These are phyloP conservation scores for Rugosomyces carneus DNA, from an alignment of 1,284 basidiomycete species.

Conservation along the genomic window DNA sequence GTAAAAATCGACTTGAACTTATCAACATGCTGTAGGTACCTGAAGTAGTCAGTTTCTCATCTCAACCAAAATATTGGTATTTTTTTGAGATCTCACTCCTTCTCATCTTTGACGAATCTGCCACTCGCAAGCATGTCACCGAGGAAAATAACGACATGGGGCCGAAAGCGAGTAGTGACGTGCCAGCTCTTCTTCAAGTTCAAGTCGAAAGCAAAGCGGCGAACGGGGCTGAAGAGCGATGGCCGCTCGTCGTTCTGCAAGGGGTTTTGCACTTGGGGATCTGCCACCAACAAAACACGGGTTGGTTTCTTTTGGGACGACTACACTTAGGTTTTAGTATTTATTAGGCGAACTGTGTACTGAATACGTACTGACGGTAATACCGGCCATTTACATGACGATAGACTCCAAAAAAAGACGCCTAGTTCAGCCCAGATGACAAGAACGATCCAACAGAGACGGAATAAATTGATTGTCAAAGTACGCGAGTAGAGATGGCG, in stretches of 20 bases:
- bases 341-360: conserved; percentile 5
- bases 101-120: conserved; percentile 46
- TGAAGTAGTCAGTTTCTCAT: conserved; percentile 25
- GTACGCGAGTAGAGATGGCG: conserved; percentile 28
- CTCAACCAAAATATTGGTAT: conserved; percentile 1
- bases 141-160: conserved; percentile 73
- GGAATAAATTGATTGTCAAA: conserved; percentile 36
- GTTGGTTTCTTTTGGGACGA: conserved; percentile 21
- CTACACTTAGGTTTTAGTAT: conserved; percentile 12
- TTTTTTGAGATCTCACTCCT: conserved; percentile 52
- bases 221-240: conserved; percentile 35
- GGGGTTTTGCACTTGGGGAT: conserved; percentile 68
- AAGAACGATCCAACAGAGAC: conserved; percentile 52
- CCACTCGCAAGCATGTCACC: conserved; percentile 79
- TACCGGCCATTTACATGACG: conserved; percentile 50
- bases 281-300: conserved; percentile 70
- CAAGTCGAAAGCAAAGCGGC: conserved; percentile 55
- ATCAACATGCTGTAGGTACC: conserved; percentile 54
- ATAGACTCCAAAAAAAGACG: conserved; percentile 43
- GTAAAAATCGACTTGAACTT: conserved; percentile 64
- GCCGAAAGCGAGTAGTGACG: conserved; percentile 50
- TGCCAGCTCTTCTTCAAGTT: conserved; percentile 76
- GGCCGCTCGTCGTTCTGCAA: conserved; percentile 36
- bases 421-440: conserved; percentile 67
- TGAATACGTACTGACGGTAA: conserved; percentile 20